Evolutionary conservation across 2,329 filamentous ascomycete genomes (phyloP).

Genomic region (Claviceps humidiphila): DNA sequence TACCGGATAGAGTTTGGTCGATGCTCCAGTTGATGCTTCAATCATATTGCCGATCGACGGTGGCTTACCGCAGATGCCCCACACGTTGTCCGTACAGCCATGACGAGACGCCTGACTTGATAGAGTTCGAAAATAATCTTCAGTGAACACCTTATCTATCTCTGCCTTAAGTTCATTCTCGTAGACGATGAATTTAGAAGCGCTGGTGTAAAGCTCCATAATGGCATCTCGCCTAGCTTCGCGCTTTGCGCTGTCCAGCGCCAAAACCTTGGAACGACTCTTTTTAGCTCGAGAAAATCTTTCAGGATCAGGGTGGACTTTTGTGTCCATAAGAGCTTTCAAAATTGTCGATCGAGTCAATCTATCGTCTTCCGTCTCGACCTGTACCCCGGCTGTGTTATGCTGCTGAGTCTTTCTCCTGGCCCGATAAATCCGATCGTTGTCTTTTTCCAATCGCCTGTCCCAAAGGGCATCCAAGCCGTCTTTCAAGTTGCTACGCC

Average conservation of each 20-base stretch:
- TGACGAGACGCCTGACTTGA: slow-evolving; percentile 17
- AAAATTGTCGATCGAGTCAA: slow-evolving; percentile 59
- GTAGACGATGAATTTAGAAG: slow-evolving; percentile 71
- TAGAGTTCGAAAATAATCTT: slow-evolving; percentile 35
- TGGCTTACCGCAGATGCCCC: slow-evolving; percentile 36
- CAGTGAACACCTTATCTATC: slow-evolving; percentile 65
- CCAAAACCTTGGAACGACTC: slow-evolving; percentile 29
- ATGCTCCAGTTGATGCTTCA: slow-evolving; percentile 19
- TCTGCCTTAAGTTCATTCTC: slow-evolving; percentile 62
- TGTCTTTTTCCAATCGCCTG: slow-evolving; percentile 42
- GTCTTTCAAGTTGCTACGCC: slow-evolving; percentile 58
- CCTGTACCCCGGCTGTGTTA: slow-evolving; percentile 39
- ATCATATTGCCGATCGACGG: slow-evolving; percentile 32
- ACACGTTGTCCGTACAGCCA: slow-evolving; percentile 34
- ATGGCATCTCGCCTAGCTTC: slow-evolving; percentile 55
- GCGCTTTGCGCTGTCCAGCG: slow-evolving; percentile 31
- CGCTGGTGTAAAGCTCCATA: slow-evolving; percentile 82
- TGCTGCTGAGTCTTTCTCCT: slow-evolving; percentile 33
- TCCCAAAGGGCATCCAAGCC: slow-evolving; percentile 57
- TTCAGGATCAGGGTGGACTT: slow-evolving; percentile 46
- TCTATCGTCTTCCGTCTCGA: slow-evolving; percentile 62
- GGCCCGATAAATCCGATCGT: slow-evolving; percentile 23
- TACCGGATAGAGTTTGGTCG: slow-evolving; percentile 25
- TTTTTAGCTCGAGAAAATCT: slow-evolving; percentile 42
- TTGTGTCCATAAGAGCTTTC: slow-evolving; percentile 31